Conservation (phyloP, 1,139 yeast genomes). For the Candida frijolesensis region DNA sequence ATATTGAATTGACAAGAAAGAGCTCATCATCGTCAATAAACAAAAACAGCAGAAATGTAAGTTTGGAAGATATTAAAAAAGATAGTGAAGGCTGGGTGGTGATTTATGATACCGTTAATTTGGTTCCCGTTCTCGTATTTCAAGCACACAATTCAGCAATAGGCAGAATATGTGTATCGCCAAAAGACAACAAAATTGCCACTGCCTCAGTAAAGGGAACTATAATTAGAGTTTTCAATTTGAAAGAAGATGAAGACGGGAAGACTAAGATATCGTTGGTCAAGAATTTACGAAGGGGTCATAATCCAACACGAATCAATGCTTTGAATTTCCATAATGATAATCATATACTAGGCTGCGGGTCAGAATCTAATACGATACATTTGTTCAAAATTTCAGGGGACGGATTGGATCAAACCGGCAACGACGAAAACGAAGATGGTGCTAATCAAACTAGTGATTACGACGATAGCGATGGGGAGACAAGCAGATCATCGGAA, state of each 20-base stretch:
- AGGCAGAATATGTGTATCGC: conserved; percentile 49
- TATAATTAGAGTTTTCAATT: conserved; percentile 54
- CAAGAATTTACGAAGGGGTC: conserved; percentile 69
- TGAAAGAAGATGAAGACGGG: conserved; percentile 13
- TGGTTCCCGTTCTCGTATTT: conserved; percentile 57
- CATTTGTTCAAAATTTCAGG: conserved; percentile 56
- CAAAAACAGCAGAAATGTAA: conserved; percentile 17
- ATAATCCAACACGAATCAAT: conserved; percentile 58
- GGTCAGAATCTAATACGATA: conserved; percentile 67
- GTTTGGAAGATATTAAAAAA: conserved; percentile 29
- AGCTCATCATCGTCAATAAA: conserved; percentile 6
- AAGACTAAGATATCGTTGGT: conserved; percentile 30
- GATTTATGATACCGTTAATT: conserved; percentile 60
- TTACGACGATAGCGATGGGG: conserved; percentile 18
- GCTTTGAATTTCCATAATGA: conserved; percentile 56
- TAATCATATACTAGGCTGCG: conserved; percentile 58
- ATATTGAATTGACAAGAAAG: conserved; percentile 14
- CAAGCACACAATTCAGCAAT: conserved; percentile 60
- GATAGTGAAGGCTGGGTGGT: conserved; percentile 45
- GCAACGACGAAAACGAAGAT: conserved; percentile 13
- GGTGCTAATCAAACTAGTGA: conserved; percentile 12
- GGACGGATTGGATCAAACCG: conserved; percentile 13
- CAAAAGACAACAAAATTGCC: conserved; percentile 57
- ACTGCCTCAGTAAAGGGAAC: conserved; percentile 77
- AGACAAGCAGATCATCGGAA: conserved; percentile 22